Percentiles rank a stretch among this genome's conserved stretches.
Evolutionary conservation across 371 early-diverging fungal species (phyloP).

Genomic region (Rhizopus sp.): DNA sequence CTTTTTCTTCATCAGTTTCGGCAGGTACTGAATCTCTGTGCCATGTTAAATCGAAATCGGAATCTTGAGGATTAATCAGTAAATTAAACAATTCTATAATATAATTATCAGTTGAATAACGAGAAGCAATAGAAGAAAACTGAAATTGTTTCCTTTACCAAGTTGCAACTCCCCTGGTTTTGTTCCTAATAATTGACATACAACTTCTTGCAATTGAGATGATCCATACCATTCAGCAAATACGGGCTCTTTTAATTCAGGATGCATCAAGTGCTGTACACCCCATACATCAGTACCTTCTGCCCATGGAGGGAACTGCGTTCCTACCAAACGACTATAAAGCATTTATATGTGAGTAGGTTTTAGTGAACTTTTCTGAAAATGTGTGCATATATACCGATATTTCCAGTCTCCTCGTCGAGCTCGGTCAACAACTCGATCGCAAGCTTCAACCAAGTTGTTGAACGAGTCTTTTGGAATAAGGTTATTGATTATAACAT

Average conservation of each 20-base stretch:
- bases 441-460: conserved; percentile 39
- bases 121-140: not conserved
- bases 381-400: conserved; percentile 29
- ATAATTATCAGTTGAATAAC: not conserved
- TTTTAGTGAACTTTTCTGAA: too few species aligned
- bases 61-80: conserved; percentile 44
- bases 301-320: conserved; percentile 53
- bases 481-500: conserved; percentile 47
- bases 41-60: conserved; percentile 49
- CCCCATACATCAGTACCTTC: conserved; percentile 52
- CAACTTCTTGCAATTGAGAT: conserved; percentile 32
- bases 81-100: conserved; percentile 47
- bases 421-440: conserved; percentile 41
- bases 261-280: conserved; percentile 47
- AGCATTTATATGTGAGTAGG: not conserved
- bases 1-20: conserved; percentile 37
- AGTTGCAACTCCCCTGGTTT: conserved; percentile 40
- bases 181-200: conserved; percentile 38
- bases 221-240: conserved; percentile 52
- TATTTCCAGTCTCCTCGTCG: conserved; percentile 45
- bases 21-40: conserved; percentile 49
- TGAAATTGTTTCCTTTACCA: conserved; percentile 23
- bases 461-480: conserved; percentile 35
- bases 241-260: conserved; percentile 41
- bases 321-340: conserved; percentile 43